phyloP scores from a whole-genome alignment of 2,329 filamentous ascomycete species.

The Trichoderma brevicompactum region DNA sequence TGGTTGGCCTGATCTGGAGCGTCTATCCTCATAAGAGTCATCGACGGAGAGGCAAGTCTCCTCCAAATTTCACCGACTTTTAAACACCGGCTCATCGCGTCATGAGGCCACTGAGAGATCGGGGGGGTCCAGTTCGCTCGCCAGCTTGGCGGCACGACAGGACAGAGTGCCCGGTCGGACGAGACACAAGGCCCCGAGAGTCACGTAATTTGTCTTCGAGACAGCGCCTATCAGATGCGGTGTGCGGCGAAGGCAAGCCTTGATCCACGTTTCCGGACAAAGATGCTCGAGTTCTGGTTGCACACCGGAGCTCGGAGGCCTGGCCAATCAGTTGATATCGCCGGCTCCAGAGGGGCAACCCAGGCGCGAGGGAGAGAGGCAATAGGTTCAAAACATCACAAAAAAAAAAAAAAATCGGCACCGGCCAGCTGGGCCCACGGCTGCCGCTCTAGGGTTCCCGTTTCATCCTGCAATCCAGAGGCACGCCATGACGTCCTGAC shows the following conservation, averaged over 20 bases:
- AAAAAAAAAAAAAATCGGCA: slow-evolving; percentile 18
- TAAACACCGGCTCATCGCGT: slow-evolving; percentile 15
- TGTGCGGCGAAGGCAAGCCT: slow-evolving; percentile 17
- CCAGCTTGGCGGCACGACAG: slow-evolving; percentile 27
- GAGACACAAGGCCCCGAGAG: slow-evolving; percentile 4
- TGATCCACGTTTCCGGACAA: background rate
- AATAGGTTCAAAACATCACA: background rate
- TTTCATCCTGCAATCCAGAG: slow-evolving; percentile 24
- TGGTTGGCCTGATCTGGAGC: background rate
- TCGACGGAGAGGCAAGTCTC: slow-evolving; percentile 14
- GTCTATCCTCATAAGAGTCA: slow-evolving; percentile 27
- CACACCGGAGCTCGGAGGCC: background rate
- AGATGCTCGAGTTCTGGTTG: background rate
- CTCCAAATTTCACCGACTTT: slow-evolving; percentile 29
- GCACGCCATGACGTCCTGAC: slow-evolving; percentile 31
- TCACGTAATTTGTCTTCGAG: slow-evolving; percentile 11
- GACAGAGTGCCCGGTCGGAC: slow-evolving; percentile 21
- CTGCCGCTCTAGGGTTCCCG: slow-evolving; percentile 25
- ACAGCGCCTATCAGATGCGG: slow-evolving; percentile 29
- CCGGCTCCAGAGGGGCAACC: background rate
- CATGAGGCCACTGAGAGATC: slow-evolving; percentile 27
- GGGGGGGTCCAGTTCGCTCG: background rate
- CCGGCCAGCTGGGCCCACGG: slow-evolving; percentile 29
- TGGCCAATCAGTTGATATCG: slow-evolving; percentile 8
- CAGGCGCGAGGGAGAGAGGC: background rate